Base-by-base conservation (phyloP, 2,329 filamentous ascomycete species). In the Pseudocercospora fuligena region DNA sequence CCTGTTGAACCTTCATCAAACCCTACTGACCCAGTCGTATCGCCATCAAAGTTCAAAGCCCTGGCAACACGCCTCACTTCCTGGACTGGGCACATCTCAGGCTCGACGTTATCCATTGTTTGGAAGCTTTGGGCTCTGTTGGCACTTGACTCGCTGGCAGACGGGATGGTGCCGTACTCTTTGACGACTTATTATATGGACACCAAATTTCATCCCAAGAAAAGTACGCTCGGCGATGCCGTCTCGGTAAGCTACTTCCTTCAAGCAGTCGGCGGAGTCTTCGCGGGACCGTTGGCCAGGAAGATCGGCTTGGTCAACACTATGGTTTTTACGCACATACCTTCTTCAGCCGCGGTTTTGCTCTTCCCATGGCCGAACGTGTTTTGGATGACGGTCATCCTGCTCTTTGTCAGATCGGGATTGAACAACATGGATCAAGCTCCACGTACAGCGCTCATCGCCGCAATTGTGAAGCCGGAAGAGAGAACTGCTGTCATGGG, bases 401-500 rank as follows among this genome's bases (percentile, higher is more conserved):
- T 91, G 0, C 78, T 91, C 0, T 81, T 89, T 27, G 75, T 90
- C 21, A 83, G 89, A 5, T 82, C 87, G 2, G 87, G 87, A 0
- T 79, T 91, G 53, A 90, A 90, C 72, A 88, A 85, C 68, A 90
- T 91, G 87, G 89, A 91, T 69, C 89, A 91, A 78, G 88, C 87
- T 0, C 89, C 89, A 0, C 82, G 89, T 1, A 81, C 88, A 0
- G 88, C 89, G 0, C 87, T 91, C 65, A 89, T 91, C 59, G 88
- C 89, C 0, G 88, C 88, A 0, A 87, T 90, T 0, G 88, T 91
- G 2, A 85, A 83, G 68, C 85, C 88, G 0, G 84, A 87, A 62
- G 89, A 91, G 76, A 81, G 89, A 1, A 91, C 89, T 0, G 89
- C 88, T 0, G 88, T 89, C n/a, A 89, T 91, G 87, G 89, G 89